phyloP scores from a whole-genome alignment of 208 protist genomes.

The Entamoeba moshkovskii region DNA sequence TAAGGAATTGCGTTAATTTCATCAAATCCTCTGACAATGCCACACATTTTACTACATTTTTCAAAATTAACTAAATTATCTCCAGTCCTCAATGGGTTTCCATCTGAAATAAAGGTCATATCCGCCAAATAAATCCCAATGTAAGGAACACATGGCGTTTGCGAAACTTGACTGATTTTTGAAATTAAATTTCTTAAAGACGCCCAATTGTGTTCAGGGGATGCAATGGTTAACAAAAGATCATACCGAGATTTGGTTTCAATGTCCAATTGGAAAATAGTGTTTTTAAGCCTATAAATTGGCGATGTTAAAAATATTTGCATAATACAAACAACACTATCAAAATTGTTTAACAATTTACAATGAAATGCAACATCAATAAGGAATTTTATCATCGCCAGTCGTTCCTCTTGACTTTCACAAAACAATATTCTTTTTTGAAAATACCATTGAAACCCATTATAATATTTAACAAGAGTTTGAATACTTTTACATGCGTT shows the following conservation, averaged over 20 bases:
- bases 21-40: not conserved
- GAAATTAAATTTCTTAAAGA: not conserved
- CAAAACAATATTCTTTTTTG: not conserved
- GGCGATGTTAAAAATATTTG: not conserved
- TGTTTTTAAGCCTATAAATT: not conserved
- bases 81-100: not conserved
- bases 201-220: not conserved
- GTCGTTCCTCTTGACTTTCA: not conserved
- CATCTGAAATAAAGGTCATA: slow-evolving; percentile 40
- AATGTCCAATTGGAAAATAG: not conserved
- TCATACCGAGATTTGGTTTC: not conserved
- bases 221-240: not conserved
- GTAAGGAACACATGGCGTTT: slow-evolving; percentile 36
- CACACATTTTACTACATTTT: not conserved
- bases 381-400: not conserved
- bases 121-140: slow-evolving; percentile 37
- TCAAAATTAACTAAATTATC: slow-evolving; percentile 10
- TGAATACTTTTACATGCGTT: not conserved
- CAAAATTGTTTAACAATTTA: not conserved
- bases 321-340: not conserved
- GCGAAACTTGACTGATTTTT: not conserved
- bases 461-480: not conserved
- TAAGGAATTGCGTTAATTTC: not conserved
- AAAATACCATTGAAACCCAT: not conserved
- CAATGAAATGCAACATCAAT: not conserved